These are phyloP conservation scores for Nannochloropsis salina DNA, from an alignment of 108 stramenopile genomes.

Conservation along the genomic window DNA sequence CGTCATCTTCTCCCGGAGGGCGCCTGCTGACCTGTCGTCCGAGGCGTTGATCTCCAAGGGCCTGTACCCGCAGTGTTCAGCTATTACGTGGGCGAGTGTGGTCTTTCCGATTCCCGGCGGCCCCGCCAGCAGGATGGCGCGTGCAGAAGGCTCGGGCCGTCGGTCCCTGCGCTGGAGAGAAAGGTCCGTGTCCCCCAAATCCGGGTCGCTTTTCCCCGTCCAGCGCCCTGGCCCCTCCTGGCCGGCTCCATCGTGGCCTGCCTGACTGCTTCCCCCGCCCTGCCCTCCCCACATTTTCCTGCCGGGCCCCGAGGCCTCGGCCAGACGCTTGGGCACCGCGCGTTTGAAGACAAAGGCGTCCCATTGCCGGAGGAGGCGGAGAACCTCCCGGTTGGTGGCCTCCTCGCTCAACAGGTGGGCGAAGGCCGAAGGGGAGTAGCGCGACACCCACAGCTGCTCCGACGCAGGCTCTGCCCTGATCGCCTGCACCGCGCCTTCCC, in stretches of 20 bases:
- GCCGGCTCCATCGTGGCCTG: constrained; percentile 22
- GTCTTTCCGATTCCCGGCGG: constrained; percentile 95
- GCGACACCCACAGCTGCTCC: constrained; percentile 48
- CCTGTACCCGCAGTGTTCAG: constrained; percentile 79
- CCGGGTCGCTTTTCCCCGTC: background rate
- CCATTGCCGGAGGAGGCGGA: constrained; percentile 78
- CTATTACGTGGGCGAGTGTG: constrained; percentile 89
- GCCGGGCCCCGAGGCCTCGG: background rate
- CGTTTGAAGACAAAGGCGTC: constrained; percentile 85
- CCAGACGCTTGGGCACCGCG: constrained; percentile 60
- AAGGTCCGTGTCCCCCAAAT: background rate
- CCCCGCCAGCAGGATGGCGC: constrained; percentile 79
- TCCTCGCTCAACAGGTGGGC: constrained; percentile 83
- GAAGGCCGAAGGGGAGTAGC: constrained; percentile 78
- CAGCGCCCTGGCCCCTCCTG: background rate
- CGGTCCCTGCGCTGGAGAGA: constrained; percentile 49
- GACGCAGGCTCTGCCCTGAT: background rate
- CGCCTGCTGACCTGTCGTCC: constrained; percentile 81
- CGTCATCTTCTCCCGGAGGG: constrained; percentile 67
- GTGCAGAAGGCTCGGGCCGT: constrained; percentile 61
- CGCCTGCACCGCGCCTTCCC: background rate
- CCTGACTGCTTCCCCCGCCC: constrained; percentile 21
- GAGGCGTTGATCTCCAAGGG: constrained; percentile 90
- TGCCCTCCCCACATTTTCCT: background rate
- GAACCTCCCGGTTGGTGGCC: constrained; percentile 82